A percentile compares a stretch with the other conserved stretches of the same genome.
phyloP scores from a whole-genome alignment of 2,329 filamentous ascomycete genomes.

The Botrytis medusae region DNA sequence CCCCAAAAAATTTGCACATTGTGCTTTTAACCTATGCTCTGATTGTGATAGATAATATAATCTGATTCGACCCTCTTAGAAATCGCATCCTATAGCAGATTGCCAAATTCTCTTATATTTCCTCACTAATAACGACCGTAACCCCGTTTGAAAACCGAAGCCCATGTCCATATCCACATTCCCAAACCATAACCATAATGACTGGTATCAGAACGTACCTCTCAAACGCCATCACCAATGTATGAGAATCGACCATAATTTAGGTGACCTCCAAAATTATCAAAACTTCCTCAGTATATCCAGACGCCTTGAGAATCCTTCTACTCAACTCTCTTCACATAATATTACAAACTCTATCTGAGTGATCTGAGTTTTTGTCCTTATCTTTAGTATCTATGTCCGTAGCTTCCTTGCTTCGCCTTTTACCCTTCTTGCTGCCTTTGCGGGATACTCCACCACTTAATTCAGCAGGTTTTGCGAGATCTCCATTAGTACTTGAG shows the following conservation, averaged over 20 bases:
- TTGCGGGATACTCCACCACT: conserved; percentile 1
- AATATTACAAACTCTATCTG: conserved; percentile 50
- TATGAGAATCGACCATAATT: conserved; percentile 2
- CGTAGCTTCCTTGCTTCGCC: conserved; percentile 30
- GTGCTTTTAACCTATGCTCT: not conserved
- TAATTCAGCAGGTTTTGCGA: conserved; percentile 10
- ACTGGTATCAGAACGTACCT: not conserved
- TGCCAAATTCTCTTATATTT: not conserved
- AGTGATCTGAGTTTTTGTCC: conserved; percentile 35
- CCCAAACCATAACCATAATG: not conserved
- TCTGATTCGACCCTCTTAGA: not conserved
- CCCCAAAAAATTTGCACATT: not conserved
- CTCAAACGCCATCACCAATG: conserved; percentile 4
- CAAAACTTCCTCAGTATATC: not conserved
- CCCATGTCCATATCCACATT: not conserved
- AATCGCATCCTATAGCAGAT: not conserved
- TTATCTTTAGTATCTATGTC: conserved; percentile 32
- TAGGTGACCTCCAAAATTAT: not conserved
- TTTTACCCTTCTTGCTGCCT: conserved; percentile 25
- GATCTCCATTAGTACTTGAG: conserved; percentile 17
- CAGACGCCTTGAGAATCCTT: not conserved
- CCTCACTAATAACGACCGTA: not conserved
- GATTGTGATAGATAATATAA: not conserved
- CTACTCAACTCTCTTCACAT: conserved; percentile 42
- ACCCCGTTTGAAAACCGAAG: not conserved